These are phyloP conservation scores for Pseudozyma sp. DNA, from an alignment of 1,284 basidiomycete species.

Conservation along the genomic window DNA sequence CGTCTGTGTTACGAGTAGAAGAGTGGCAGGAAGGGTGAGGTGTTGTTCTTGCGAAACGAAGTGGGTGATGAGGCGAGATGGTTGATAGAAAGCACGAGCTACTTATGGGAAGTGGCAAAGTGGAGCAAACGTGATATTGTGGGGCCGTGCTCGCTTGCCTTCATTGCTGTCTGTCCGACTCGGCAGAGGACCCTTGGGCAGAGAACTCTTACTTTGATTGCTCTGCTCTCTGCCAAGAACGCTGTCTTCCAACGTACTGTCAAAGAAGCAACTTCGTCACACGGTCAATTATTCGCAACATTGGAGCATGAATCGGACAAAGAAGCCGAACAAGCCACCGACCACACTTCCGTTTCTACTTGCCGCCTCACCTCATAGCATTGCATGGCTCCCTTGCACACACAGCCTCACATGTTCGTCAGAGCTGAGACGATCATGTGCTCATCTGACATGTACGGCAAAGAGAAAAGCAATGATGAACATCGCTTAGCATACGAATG, in stretches of 20 bases:
- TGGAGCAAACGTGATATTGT: not conserved
- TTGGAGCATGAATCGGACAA: no score
- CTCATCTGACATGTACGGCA: no score
- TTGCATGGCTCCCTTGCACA: no score
- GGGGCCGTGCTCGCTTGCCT: not conserved
- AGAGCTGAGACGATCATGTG: no score
- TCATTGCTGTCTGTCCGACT: not conserved
- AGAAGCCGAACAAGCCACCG: not conserved
- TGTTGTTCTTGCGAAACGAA: not conserved
- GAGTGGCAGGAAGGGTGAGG: conserved; percentile 1
- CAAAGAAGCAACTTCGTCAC: no score
- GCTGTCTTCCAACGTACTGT: no score
- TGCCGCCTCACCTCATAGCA: not conserved
- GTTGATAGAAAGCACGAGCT: not conserved
- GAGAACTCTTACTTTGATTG: no score
- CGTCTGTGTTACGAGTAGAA: no score
- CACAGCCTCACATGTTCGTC: no score
- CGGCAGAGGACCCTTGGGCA: not conserved
- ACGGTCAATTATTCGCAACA: no score
- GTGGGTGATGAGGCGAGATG: not conserved
- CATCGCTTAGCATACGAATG: not conserved
- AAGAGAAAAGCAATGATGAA: no score
- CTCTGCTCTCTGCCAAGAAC: no score
- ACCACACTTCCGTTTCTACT: not conserved
- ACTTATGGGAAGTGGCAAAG: conserved; percentile 1